Conservation (phyloP, 2,329 filamentous ascomycete species). For the Davidsoniella virescens region DNA sequence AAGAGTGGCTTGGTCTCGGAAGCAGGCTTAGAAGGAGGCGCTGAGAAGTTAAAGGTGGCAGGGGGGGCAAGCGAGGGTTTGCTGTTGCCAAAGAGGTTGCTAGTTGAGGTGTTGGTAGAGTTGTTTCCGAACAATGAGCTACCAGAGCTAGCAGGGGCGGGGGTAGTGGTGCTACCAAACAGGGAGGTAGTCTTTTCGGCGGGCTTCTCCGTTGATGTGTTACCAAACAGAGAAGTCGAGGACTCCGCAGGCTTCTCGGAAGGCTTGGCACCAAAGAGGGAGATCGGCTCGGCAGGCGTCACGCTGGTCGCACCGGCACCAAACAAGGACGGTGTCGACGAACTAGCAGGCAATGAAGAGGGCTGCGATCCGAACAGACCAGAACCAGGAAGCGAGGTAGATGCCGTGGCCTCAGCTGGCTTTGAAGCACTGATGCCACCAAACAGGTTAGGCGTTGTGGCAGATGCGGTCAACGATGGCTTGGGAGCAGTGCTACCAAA, state of each 20-base stretch:
- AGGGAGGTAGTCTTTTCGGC: conserved; percentile 16
- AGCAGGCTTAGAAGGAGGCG: neutral
- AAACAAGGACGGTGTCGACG: neutral
- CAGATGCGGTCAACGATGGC: conserved; percentile 2
- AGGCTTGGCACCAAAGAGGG: neutral
- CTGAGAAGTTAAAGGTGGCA: conserved; percentile 7
- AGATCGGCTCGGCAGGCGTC: neutral
- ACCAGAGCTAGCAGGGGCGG: neutral
- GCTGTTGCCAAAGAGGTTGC: conserved; percentile 19
- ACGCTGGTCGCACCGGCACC: neutral
- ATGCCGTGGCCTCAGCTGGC: conserved; percentile 17
- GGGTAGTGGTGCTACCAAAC: conserved; percentile 19
- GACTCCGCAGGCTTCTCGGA: neutral
- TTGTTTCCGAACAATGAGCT: conserved; percentile 6
- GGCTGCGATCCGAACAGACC: conserved; percentile 27
- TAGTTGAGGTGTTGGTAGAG: conserved; percentile 7
- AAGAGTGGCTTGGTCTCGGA: conserved; percentile 23
- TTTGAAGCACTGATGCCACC: conserved; percentile 15
- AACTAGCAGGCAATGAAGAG: conserved; percentile 15
- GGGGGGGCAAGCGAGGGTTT: conserved; percentile 10
- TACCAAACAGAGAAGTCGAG: neutral
- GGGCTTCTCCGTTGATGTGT: conserved; percentile 1
- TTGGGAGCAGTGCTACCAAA: conserved; percentile 2
- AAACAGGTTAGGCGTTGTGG: conserved; percentile 9
- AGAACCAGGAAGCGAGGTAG: conserved; percentile 15